A percentile compares a stretch with the other conserved stretches of the same genome.
Evolutionary conservation across 306 rosid species (phyloP).

Genomic region (Cucumis melo): DNA sequence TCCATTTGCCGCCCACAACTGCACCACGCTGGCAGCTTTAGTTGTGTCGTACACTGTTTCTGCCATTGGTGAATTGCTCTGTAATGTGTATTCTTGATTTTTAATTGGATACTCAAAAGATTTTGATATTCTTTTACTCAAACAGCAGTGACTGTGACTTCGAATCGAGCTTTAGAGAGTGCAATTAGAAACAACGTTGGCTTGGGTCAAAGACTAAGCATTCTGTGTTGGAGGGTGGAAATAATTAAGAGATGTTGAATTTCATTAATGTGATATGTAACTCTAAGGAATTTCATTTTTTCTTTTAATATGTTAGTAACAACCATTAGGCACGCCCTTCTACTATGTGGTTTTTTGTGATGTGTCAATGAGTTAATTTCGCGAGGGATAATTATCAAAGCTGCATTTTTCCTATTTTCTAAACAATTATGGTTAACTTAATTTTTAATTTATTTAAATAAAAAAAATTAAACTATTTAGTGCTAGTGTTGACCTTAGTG

Average conservation of each 20-base stretch:
- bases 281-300: not conserved
- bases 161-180: constrained; percentile 56
- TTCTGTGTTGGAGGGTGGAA: constrained; percentile 96
- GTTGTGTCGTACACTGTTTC: no score
- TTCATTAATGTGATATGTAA: constrained; percentile 1
- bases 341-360: not conserved
- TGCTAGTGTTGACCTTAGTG: not conserved
- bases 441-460: not conserved
- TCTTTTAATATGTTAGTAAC: not conserved
- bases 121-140: no score
- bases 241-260: constrained; percentile 82
- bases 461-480: not conserved
- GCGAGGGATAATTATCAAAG: not conserved
- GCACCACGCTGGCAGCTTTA: no score
- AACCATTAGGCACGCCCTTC: not conserved
- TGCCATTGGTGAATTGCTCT: no score
- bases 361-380: not conserved
- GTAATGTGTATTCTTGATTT: no score
- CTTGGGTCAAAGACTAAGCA: constrained; percentile 81
- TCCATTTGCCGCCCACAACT: no score
- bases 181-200: no score
- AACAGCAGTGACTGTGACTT: constrained; percentile 18
- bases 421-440: not conserved
- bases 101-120: no score
- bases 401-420: not conserved